These are phyloP conservation scores for Cadophora malorum DNA, from an alignment of 2,329 filamentous ascomycete genomes.

Conservation along the genomic window DNA sequence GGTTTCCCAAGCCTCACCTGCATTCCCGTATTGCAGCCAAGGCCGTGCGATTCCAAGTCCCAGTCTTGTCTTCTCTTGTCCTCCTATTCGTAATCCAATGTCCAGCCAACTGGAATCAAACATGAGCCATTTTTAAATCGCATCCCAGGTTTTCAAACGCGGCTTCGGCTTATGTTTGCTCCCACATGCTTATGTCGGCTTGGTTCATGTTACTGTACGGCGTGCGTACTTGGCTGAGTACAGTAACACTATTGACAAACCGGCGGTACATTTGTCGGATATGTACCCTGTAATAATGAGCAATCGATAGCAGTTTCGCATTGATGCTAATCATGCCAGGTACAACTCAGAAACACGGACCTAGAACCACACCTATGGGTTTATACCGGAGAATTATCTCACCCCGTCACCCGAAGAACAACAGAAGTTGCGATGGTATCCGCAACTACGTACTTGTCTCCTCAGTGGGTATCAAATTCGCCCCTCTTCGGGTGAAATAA, in stretches of 20 bases:
- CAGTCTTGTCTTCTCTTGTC: neutral
- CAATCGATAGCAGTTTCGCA: neutral
- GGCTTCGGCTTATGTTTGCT: neutral
- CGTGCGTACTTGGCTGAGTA: neutral
- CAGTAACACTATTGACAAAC: neutral
- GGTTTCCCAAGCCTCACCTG: neutral
- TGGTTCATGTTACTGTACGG: neutral
- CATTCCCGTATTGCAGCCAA: neutral
- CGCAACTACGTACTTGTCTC: conserved; percentile 2
- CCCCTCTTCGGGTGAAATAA: neutral
- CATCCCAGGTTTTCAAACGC: neutral
- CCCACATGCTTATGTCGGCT: neutral
- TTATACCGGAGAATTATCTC: conserved; percentile 10
- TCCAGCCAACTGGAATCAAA: conserved; percentile 8
- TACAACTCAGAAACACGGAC: neutral
- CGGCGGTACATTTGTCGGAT: neutral
- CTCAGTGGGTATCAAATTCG: neutral
- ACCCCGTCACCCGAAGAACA: conserved; percentile 8
- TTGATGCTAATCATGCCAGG: neutral
- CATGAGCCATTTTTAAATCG: conserved; percentile 5
- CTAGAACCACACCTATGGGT: neutral
- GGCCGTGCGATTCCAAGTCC: neutral
- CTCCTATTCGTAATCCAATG: neutral
- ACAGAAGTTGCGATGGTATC: conserved; percentile 7
- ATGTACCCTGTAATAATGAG: neutral